A percentile compares a stretch with the other conserved stretches of the same genome.
Evolutionary conservation across 2,329 filamentous ascomycete species (phyloP).

Genomic region (Xylaria sp.): DNA sequence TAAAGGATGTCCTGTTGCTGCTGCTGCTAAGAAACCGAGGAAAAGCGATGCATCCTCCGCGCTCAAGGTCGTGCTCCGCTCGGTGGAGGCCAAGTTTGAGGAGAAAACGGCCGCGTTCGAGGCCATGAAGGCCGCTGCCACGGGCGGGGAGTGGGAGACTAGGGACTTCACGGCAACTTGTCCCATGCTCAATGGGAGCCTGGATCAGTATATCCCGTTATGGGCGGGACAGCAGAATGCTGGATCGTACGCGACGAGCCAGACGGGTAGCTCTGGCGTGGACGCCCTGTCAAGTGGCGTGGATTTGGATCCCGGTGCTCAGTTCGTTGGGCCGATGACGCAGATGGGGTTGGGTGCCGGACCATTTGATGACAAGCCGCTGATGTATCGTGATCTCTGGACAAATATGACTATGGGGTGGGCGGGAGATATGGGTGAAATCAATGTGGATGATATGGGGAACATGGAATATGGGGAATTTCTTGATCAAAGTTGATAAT

Average conservation of each 20-base stretch:
- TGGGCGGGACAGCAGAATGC: constrained; percentile 56
- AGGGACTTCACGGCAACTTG: constrained; percentile 50
- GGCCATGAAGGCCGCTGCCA: constrained; percentile 32
- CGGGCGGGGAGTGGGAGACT: constrained; percentile 31
- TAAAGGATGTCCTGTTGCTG: constrained; percentile 11
- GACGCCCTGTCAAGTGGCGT: constrained; percentile 16
- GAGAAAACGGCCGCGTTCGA: constrained; percentile 53
- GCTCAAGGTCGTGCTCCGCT: constrained; percentile 58
- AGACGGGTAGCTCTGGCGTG: constrained; percentile 18
- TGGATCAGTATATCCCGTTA: constrained; percentile 58
- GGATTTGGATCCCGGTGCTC: constrained; percentile 1
- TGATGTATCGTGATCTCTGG: constrained; percentile 44
- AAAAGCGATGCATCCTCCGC: constrained; percentile 59
- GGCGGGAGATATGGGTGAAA: constrained; percentile 35
- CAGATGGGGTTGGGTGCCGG: constrained; percentile 23
- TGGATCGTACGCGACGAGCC: constrained; percentile 23
- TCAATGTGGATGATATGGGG: constrained; percentile 35
- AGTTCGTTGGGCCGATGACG: constrained; percentile 22
- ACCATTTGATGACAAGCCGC: constrained; percentile 24
- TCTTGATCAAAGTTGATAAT: constrained; percentile 28
- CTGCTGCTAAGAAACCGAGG: constrained; percentile 5
- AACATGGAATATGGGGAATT: constrained; percentile 29
- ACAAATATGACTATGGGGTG: constrained; percentile 46
- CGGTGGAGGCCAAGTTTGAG: constrained; percentile 60
- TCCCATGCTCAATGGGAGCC: constrained; percentile 63